Base-by-base conservation (phyloP, 148 eudicot species). In the Nepenthes gracilis region DNA sequence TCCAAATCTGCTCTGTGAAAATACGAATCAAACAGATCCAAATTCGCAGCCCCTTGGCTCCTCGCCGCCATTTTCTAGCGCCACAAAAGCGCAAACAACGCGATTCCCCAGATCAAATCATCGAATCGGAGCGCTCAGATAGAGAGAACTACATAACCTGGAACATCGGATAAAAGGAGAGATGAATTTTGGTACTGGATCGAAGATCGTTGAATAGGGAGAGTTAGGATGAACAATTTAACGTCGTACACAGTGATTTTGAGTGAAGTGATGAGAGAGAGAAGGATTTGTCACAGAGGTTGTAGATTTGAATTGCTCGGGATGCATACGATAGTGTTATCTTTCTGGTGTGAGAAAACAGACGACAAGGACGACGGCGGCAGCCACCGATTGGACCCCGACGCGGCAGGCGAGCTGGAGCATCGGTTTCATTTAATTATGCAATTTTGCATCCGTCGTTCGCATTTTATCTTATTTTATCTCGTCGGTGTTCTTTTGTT, bases 1-100 rank as follows among this genome's bases (percentile, higher is more conserved):
- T 93, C 92, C 80, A 86, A 72, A 84, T 93, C 99, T 1, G 99
- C 99, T 70, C 92, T 73, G 57, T 67, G 66, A 59, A 93, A 93
- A 74, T 88, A 93, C 57, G 77, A 65, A 70, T 93, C 99, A 74
- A 93, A 93, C 60, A 79, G 79, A 71, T 89, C 90, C 74, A 62
- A 53, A 58, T 69, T 74, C 64, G 67, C 55, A 12, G 45, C 32
- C 64, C 64, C 82, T 61, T 71, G 77, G 67, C 35, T 73, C 73
- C 76, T 86, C 58, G 81, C 86, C 76, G 91, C 91, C 95, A 90
- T 90, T 70, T 54, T 65, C 40, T 35, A 70, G 34, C 12, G 43
- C 38, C 67, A 34, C 62, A 43, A 64, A 60, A 52, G 58, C 63
- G n/a, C 56, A 50, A 10, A 36, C 58, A 11, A 35, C 36, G 2